Conservation (phyloP, 2,329 filamentous ascomycete species). For the Fusarium veterinarium region DNA sequence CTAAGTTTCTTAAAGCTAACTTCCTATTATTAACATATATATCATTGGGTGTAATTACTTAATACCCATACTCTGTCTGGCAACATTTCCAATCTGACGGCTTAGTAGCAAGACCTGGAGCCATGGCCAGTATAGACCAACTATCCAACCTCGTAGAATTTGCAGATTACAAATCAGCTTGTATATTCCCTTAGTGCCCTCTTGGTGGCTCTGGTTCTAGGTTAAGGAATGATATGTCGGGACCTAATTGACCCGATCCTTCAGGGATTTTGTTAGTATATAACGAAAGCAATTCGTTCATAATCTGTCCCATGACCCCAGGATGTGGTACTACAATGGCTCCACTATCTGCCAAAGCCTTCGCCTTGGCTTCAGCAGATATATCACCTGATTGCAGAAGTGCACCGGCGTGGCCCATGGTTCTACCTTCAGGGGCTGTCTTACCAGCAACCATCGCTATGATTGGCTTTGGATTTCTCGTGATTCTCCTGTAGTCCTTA, state of each 20-base stretch:
- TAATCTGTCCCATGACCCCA: constrained; percentile 51
- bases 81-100: too few species aligned
- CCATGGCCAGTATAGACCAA: neutral
- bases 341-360: constrained; percentile 50
- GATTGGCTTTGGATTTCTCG: constrained; percentile 70
- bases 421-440: constrained; percentile 67
- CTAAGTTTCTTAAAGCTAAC: too few species aligned
- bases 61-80: neutral
- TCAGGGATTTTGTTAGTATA: neutral
- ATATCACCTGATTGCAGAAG: constrained; percentile 55
- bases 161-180: neutral
- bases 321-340: constrained; percentile 54
- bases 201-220: neutral
- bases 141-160: neutral
- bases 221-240: neutral
- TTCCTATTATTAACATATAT: too few species aligned
- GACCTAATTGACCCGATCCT: neutral
- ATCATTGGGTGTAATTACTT: too few species aligned
- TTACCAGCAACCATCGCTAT: constrained; percentile 74
- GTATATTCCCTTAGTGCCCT: neutral
- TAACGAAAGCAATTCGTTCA: constrained; percentile 47
- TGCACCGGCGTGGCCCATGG: constrained; percentile 81
- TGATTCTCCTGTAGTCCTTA: constrained; percentile 65
- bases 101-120: neutral
- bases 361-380: constrained; percentile 49